Evolutionary conservation across 352 stramenopile genomes (phyloP).

Genomic region (Globisporangium sylvaticum): DNA sequence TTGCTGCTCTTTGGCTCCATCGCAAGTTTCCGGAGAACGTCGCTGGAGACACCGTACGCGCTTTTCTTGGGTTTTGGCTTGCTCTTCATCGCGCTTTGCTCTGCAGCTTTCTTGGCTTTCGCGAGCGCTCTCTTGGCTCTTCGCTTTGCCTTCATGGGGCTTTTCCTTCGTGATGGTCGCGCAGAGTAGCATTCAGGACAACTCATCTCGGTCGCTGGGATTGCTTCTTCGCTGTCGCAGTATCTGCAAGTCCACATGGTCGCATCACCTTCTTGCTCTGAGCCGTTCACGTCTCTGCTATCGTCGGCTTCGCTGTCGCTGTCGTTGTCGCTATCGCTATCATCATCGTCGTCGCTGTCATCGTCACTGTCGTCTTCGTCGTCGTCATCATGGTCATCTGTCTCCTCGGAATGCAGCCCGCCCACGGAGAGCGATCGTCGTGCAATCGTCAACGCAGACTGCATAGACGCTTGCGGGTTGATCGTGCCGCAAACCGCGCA

Average conservation of each 20-base stretch:
- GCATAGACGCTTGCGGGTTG: conserved; percentile 51
- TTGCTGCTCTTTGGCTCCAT: conserved; percentile 42
- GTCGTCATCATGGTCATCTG: conserved; percentile 12
- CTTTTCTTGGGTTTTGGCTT: conserved; percentile 29
- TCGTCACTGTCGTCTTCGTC: conserved; percentile 20
- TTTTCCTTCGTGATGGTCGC: conserved; percentile 22
- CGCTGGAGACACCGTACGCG: conserved; percentile 67
- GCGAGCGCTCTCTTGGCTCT: conserved; percentile 21
- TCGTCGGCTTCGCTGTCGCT: conserved; percentile 28
- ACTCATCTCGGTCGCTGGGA: conserved; percentile 16
- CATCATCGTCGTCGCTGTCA: conserved; percentile 18
- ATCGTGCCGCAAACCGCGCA: conserved; percentile 60
- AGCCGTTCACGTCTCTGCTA: conserved; percentile 14
- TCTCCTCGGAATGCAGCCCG: conserved; percentile 18
- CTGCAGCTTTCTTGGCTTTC: conserved; percentile 1
- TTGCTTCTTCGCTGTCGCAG: conserved; percentile 19
- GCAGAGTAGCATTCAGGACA: conserved; percentile 41
- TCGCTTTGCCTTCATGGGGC: conserved; percentile 17
- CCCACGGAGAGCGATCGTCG: conserved; percentile 19
- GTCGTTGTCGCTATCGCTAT: conserved; percentile 29
- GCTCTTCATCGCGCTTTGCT: conserved; percentile 35
- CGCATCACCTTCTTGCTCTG: conserved; percentile 4
- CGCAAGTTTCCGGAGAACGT: conserved; percentile 52
- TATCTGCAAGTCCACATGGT: conserved; percentile 29
- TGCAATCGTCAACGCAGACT: conserved; percentile 35